Percentiles rank a stretch among this genome's conserved stretches.
phyloP scores from a whole-genome alignment of 2,329 filamentous ascomycete genomes.

The Thyridium curvatum region DNA sequence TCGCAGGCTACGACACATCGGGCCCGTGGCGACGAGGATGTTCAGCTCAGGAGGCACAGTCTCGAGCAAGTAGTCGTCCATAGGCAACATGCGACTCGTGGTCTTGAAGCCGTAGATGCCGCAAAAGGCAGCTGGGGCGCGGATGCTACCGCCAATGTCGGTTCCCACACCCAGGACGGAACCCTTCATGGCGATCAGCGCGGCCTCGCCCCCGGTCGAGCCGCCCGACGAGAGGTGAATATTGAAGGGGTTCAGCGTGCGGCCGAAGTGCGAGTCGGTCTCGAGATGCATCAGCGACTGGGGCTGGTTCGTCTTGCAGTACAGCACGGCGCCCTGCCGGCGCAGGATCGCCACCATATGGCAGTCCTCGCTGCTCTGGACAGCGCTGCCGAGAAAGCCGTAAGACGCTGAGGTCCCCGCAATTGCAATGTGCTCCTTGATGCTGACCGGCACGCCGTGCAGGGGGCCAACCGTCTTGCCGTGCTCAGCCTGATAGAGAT shows the following conservation, averaged over 20 bases:
- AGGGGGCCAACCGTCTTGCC: slow-evolving; percentile 1
- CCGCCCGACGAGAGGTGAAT: slow-evolving; percentile 56
- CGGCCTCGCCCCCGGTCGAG: slow-evolving; percentile 51
- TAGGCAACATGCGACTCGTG: slow-evolving; percentile 23
- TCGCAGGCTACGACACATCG: no score
- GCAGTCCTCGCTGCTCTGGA: slow-evolving; percentile 44
- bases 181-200: slow-evolving; percentile 33
- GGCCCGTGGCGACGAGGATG: no score
- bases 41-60: no score
- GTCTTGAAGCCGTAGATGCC: slow-evolving; percentile 25
- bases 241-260: slow-evolving; percentile 58
- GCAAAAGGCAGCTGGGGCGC: slow-evolving; percentile 20
- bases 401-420: slow-evolving; percentile 38
- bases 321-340: slow-evolving; percentile 54
- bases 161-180: slow-evolving; percentile 24
- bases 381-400: slow-evolving; percentile 45
- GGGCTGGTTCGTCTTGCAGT: slow-evolving; percentile 65
- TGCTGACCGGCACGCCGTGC: slow-evolving; percentile 17
- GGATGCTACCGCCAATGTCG: slow-evolving; percentile 26
- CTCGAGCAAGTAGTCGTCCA: no score
- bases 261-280: slow-evolving; percentile 54
- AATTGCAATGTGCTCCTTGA: slow-evolving; percentile 59
- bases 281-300: slow-evolving; percentile 51
- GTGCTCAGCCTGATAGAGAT: background rate
- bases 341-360: slow-evolving; percentile 51